Base-by-base conservation (phyloP, 2,329 filamentous ascomycete species). In the Aspergillus ochraceoroseus region DNA sequence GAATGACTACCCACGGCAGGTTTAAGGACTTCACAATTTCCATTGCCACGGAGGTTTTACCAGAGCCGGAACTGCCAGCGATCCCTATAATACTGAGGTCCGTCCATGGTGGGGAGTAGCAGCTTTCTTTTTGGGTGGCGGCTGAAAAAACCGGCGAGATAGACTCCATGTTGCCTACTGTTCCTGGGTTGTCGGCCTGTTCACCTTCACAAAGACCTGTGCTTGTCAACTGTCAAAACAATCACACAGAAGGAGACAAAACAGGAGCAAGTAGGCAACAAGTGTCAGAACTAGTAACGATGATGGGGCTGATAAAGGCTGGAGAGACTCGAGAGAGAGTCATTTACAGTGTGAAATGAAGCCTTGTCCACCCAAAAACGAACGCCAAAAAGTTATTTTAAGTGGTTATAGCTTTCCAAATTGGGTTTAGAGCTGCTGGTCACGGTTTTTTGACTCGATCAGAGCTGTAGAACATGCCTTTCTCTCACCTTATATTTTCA, bases 31-130 rank as follows among this genome's bases (percentile, higher is more conserved):
- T 83, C 50, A 96, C 86, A 54, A 98, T 95, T 49, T 90, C 87
- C 62, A 94, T 79, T 20, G 92, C 89, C 38, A 98, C 71, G 5
- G 89, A 95, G 5, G 90, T 95, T 73, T 98, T 98, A 43, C 90
- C 82, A 17, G 90, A 96, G 28, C 92, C 92, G 18, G 90, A 96
- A 66, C 87, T 92, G 25, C 92, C 92, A 51, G 92, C 90, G 55
- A 98, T 84, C 35, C 88, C 92, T 62, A 98, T 95, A 57, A 98
- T 95, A 69, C 86, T 90, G 55, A 95, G 82, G 67, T 96, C 85
- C 36, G 85, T 86, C 92, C 92, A 98, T 64, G 92, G 92, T 46
- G 92, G 92, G 48, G 83, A 85, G 68, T 96, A 98, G 55, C 88
- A 84, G 49, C 80, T 82, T 51, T 65, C 58, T 41, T 80, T 81